Conservation (phyloP, 257 asterid genomes). For the Solanum piurae region DNA sequence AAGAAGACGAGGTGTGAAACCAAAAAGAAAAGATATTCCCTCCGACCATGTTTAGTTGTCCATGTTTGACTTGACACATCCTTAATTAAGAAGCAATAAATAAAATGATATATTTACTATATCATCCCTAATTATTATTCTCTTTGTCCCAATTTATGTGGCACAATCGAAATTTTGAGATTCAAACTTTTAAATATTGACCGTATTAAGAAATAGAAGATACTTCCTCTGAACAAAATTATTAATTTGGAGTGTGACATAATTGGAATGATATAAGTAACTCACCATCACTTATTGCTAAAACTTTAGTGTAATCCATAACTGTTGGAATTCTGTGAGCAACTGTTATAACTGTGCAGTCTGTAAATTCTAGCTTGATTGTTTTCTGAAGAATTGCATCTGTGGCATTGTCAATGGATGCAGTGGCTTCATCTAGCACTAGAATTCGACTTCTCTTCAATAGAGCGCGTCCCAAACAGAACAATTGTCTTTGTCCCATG, state of each 20-base stretch:
- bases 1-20: background rate
- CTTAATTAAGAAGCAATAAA: no score
- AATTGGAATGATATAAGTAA: background rate
- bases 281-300: background rate
- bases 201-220: no score
- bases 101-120: no score
- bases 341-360: slow-evolving; percentile 1
- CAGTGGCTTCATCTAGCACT: slow-evolving; percentile 10
- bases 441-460: background rate
- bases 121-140: no score
- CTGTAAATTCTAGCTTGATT: background rate
- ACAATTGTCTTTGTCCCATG: background rate
- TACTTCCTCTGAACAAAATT: no score
- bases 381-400: slow-evolving; percentile 1
- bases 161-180: background rate
- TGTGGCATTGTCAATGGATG: slow-evolving; percentile 8
- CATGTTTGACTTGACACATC: no score
- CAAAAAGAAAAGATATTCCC: no score
- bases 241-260: background rate
- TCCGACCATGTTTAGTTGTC: no score
- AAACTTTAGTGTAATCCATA: background rate
- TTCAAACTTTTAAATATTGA: background rate
- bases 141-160: no score
- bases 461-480: background rate
- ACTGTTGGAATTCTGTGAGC: slow-evolving; percentile 10